These are phyloP conservation scores for Dysphania ambrosioides DNA, from an alignment of 148 eudicot genomes.

Conservation along the genomic window DNA sequence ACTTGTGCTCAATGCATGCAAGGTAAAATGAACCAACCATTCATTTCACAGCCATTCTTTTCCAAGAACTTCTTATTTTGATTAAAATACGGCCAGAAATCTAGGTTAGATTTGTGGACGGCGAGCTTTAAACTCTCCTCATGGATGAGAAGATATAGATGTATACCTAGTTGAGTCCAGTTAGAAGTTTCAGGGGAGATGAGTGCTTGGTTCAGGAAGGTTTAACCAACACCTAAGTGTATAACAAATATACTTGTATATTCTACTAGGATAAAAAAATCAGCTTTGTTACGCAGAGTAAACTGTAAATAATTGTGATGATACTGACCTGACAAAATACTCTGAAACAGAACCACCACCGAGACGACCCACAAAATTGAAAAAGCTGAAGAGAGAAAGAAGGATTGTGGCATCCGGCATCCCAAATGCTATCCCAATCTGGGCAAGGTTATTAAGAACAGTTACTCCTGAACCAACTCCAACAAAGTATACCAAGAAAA, in stretches of 20 bases:
- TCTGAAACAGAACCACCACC: conserved; percentile 83
- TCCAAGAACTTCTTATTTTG: background rate
- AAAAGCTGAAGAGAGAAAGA: conserved; percentile 72
- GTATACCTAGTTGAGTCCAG: background rate
- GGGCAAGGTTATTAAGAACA: conserved; percentile 90
- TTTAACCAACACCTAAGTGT: background rate
- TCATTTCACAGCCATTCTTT: background rate
- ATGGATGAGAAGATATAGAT: too few relatives aligned
- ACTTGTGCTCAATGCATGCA: background rate
- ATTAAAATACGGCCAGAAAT: too few relatives aligned
- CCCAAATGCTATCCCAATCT: conserved; percentile 77
- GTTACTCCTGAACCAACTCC: conserved; percentile 95
- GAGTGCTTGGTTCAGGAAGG: background rate
- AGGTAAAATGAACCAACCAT: background rate
- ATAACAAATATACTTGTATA: background rate
- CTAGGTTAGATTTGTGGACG: too few relatives aligned
- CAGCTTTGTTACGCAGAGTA: too few relatives aligned
- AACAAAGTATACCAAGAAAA: conserved; percentile 71
- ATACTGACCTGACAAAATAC: conserved; percentile 66
- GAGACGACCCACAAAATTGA: conserved; percentile 77
- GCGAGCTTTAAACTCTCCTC: too few relatives aligned
- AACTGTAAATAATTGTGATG: background rate
- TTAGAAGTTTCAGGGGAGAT: background rate
- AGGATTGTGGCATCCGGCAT: conserved; percentile 59
- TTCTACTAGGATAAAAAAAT: too few relatives aligned